Conservation (phyloP, 805 yeast species). For the Metschnikowia corniflorae region DNA sequence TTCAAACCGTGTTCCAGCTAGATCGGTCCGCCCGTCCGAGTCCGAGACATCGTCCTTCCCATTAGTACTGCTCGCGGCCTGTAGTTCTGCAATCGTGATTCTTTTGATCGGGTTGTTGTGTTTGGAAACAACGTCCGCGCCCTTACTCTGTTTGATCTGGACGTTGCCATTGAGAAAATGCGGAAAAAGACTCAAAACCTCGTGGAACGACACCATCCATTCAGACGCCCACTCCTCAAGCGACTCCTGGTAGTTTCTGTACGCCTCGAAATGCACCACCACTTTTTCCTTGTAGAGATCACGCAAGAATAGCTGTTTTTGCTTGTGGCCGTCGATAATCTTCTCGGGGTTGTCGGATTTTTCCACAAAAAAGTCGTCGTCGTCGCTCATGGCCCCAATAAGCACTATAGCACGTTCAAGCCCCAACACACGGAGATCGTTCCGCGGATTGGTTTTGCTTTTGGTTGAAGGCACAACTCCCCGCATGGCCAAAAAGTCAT, state of each 20-base stretch:
- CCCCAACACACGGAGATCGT: slow-evolving; percentile 32
- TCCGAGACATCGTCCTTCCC: neutral
- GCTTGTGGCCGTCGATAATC: slow-evolving; percentile 19
- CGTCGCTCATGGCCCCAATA: slow-evolving; percentile 23
- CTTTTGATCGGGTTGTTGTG: slow-evolving; percentile 5
- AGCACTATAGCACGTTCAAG: slow-evolving; percentile 32
- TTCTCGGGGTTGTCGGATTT: slow-evolving; percentile 4
- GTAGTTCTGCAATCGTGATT: slow-evolving; percentile 5
- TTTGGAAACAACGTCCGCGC: neutral
- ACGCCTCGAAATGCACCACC: slow-evolving; percentile 29
- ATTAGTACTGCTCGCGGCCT: neutral
- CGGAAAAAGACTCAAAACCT: slow-evolving; percentile 36
- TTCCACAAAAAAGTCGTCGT: slow-evolving; percentile 25
- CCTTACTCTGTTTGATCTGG: slow-evolving; percentile 7
- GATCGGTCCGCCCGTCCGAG: slow-evolving; percentile 1
- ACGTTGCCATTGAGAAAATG: slow-evolving; percentile 32
- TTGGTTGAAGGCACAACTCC: slow-evolving; percentile 13
- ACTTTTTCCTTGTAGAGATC: slow-evolving; percentile 35
- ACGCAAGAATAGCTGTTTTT: slow-evolving; percentile 32
- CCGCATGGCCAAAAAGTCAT: slow-evolving; percentile 29
- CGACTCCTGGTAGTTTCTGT: slow-evolving; percentile 35
- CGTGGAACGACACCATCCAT: slow-evolving; percentile 37
- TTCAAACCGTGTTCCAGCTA: neutral
- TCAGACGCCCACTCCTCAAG: slow-evolving; percentile 39
- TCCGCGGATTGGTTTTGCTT: slow-evolving; percentile 22